Evolutionary conservation across 2,329 filamentous ascomycete species (phyloP).

Genomic region (Truncatella angustata): DNA sequence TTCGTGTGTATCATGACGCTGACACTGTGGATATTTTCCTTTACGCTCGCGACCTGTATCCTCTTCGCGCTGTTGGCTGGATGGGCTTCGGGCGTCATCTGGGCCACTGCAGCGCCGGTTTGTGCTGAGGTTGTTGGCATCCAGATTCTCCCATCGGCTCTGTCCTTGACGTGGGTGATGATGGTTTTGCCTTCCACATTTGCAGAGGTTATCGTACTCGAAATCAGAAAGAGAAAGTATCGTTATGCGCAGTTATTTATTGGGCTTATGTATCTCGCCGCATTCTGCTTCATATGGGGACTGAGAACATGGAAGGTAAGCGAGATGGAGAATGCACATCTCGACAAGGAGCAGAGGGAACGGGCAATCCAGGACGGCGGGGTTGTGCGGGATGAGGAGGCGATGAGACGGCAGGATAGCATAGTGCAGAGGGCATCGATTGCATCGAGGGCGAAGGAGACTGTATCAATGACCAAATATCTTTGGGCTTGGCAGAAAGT

Average conservation of each 20-base stretch:
- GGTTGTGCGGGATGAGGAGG: slow-evolving; percentile 11
- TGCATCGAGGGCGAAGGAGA: slow-evolving; percentile 15
- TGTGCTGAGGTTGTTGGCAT: slow-evolving; percentile 73
- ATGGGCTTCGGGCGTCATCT: slow-evolving; percentile 68
- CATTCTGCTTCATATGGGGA: slow-evolving; percentile 42
- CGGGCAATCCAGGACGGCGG: slow-evolving; percentile 25
- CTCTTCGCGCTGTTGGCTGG: slow-evolving; percentile 69
- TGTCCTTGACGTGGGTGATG: slow-evolving; percentile 71
- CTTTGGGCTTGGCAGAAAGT: slow-evolving; percentile 17
- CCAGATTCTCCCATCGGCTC: slow-evolving; percentile 61
- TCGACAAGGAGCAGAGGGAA: slow-evolving; percentile 26
- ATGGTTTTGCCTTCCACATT: slow-evolving; percentile 71
- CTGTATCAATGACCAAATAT: slow-evolving; percentile 19
- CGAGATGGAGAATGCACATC: slow-evolving; percentile 30
- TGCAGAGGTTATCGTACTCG: slow-evolving; percentile 61
- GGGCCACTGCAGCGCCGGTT: slow-evolving; percentile 67
- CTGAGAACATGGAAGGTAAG: slow-evolving; percentile 43
- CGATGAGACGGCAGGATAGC: slow-evolving; percentile 12
- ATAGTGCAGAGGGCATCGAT: slow-evolving; percentile 14
- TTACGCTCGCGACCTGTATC: slow-evolving; percentile 62
- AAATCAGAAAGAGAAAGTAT: slow-evolving; percentile 49
- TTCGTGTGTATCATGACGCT: slow-evolving; percentile 63
- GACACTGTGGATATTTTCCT: slow-evolving; percentile 69
- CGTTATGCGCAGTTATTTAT: slow-evolving; percentile 56
- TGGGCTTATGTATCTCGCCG: slow-evolving; percentile 58